These are phyloP conservation scores for Neurospora tetrasperma DNA, from an alignment of 495 filamentous ascomycete species.

Conservation along the genomic window DNA sequence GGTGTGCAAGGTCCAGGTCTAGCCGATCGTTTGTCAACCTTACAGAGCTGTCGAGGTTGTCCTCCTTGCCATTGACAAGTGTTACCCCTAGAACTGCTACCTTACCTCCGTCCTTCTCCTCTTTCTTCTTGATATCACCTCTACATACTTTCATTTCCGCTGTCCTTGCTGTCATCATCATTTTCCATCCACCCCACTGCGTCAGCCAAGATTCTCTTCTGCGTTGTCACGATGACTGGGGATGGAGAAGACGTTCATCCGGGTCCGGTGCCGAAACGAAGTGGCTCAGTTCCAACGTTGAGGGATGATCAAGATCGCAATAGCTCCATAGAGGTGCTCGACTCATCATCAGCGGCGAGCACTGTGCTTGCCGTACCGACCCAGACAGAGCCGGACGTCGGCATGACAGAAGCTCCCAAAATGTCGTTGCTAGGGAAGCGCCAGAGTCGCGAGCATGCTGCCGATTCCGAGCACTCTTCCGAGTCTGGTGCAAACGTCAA, in stretches of 20 bases:
- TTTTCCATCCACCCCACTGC: not conserved
- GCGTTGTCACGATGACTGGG: not conserved
- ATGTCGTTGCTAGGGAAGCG: conserved; percentile 21
- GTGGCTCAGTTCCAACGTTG: not conserved
- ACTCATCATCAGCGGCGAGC: not conserved
- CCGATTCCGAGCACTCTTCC: not conserved
- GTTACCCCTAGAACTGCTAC: conserved; percentile 6
- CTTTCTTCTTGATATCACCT: conserved; percentile 3
- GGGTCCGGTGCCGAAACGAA: not conserved
- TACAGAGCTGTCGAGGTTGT: conserved; percentile 7
- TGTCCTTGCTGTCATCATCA: not conserved
- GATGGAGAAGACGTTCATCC: not conserved
- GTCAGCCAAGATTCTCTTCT: not conserved
- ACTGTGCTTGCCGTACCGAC: not conserved
- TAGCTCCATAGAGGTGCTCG: not conserved
- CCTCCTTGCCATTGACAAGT: conserved; percentile 19
- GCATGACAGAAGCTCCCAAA: conserved; percentile 10
- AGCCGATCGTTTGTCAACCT: not conserved
- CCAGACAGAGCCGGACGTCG: conserved; percentile 4
- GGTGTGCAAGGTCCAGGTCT: conserved; percentile 3
- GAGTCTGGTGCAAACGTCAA: conserved; percentile 15
- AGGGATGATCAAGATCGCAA: not conserved
- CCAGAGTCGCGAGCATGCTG: conserved; percentile 16
- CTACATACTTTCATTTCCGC: not conserved
- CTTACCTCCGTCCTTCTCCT: not conserved